phyloP scores from a whole-genome alignment of 176 grass and related monocot genomes.

The Ensete ventricosum region DNA sequence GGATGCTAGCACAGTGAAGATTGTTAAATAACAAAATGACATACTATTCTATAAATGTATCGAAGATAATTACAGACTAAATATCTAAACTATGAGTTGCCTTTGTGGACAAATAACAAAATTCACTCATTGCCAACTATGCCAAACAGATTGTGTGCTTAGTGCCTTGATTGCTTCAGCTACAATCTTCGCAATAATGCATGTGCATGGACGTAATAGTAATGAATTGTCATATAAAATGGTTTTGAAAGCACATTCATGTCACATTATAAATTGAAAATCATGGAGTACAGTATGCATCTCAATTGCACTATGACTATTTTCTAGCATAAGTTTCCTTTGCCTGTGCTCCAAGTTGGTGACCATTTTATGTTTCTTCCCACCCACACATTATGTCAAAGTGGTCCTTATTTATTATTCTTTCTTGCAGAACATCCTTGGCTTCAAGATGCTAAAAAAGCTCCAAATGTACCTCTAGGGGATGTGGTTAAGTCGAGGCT shows the following conservation, averaged over 20 bases:
- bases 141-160: neutral
- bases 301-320: neutral
- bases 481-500: slow-evolving; percentile 98
- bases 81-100: neutral
- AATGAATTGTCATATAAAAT: neutral
- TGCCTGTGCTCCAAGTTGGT: neutral
- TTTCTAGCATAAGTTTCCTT: neutral
- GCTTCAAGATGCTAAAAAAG: slow-evolving; percentile 99
- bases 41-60: neutral
- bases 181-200: neutral
- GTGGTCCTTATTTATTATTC: neutral
- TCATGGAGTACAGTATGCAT: slow-evolving; percentile 18
- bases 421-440: slow-evolving; percentile 62
- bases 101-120: neutral
- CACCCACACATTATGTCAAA: neutral
- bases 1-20: too few relatives aligned
- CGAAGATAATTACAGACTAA: neutral
- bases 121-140: neutral
- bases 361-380: neutral
- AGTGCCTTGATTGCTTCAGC: neutral
- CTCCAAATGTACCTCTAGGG: slow-evolving; percentile 93
- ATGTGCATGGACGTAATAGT: neutral
- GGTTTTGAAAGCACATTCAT: too few relatives aligned
- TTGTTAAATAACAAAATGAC: neutral
- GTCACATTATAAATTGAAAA: slow-evolving; percentile 64